Percentiles rank a stretch among this genome's conserved stretches.
Evolutionary conservation across 2,329 filamentous ascomycete species (phyloP).

Genomic region (Fusarium cyanostomum): DNA sequence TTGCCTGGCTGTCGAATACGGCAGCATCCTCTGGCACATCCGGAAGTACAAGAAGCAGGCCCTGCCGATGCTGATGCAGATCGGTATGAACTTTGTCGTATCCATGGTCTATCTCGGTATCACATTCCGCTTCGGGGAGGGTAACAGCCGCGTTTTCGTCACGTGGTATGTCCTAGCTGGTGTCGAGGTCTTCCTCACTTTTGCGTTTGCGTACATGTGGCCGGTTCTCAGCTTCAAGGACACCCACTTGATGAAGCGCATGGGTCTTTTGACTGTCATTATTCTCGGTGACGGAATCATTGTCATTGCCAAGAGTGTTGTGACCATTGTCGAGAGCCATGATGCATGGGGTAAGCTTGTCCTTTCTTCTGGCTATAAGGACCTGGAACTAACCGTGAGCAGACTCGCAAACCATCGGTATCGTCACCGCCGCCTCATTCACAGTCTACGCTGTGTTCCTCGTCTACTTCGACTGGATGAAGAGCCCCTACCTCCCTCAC

Average conservation of each 20-base stretch:
- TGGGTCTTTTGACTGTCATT: conserved; percentile 71
- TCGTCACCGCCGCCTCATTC: conserved; percentile 51
- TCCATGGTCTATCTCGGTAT: conserved; percentile 54
- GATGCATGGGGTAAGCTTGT: conserved; percentile 51
- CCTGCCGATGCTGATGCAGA: conserved; percentile 49
- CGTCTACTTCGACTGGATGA: conserved; percentile 69
- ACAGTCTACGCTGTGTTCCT: conserved; percentile 59
- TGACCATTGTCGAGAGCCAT: conserved; percentile 56
- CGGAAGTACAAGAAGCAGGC: conserved; percentile 51
- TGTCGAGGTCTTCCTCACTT: conserved; percentile 61
- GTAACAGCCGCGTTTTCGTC: conserved; percentile 49
- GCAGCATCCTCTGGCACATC: conserved; percentile 55
- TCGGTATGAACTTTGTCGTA: conserved; percentile 48
- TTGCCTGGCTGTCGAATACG: conserved; percentile 64
- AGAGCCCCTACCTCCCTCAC: conserved; percentile 66
- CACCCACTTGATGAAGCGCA: conserved; percentile 70
- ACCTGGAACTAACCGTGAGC: conserved; percentile 9
- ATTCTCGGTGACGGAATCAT: conserved; percentile 74
- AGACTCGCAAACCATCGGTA: conserved; percentile 53
- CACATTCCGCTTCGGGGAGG: conserved; percentile 50
- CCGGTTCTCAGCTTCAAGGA: conserved; percentile 67
- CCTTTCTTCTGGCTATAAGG: fast-evolving
- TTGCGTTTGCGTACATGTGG: conserved; percentile 64
- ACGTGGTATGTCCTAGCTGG: conserved; percentile 64
- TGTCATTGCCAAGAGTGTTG: conserved; percentile 62